Evolutionary conservation across 1,284 basidiomycete species (phyloP), one percentile per base, ranked within the genome.

Genomic region (Omphalotus olearius): DNA sequence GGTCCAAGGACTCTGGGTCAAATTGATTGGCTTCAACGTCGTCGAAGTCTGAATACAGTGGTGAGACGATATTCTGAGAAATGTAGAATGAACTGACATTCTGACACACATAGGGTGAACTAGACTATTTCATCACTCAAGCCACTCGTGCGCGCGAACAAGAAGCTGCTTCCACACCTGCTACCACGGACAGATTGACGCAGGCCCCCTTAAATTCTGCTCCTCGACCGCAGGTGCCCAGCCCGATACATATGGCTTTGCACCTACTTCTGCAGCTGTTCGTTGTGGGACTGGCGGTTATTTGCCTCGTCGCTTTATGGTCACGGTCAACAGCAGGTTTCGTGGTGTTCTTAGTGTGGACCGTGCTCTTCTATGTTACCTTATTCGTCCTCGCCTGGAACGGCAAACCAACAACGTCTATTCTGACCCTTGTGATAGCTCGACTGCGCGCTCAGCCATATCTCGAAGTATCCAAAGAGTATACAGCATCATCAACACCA

Each of bases 11-110:
- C 75, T 55, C 69, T 89, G 33, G 79, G 80, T 35, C 84, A 90
- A 59, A 71, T 87, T 52, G 85, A 86, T 60, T 91, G 88, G 88
- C 68, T 88, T 20, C 76, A 83, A 53, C 76, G 83, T 41, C 74
- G 88, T 48, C 76, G 85, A 51, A 88, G 82, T 63, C 67, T 84
- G 25, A 82, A 79, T 59, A 74, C 78, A 51, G 78, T 85, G 67
- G 88, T 89, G 65, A 61, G 83, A 69, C 49, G 46, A 55, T 55
- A 52, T 55, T 59, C 59, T 52, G 46, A 45, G 56, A 51, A 35
- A 4, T 33, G 30, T 10, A 13, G 7, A 9, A 33, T 33, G 2
- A 13, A 33, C 30, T 33, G 30, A 9, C 13, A 13, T 9, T 9
- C 9, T 33, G 7, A 60, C 35, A 51, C 55, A 46, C 61, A 3